These are phyloP conservation scores for Aspergillus oerlinghausenensis DNA, from an alignment of 2,329 filamentous ascomycete species.

Conservation along the genomic window DNA sequence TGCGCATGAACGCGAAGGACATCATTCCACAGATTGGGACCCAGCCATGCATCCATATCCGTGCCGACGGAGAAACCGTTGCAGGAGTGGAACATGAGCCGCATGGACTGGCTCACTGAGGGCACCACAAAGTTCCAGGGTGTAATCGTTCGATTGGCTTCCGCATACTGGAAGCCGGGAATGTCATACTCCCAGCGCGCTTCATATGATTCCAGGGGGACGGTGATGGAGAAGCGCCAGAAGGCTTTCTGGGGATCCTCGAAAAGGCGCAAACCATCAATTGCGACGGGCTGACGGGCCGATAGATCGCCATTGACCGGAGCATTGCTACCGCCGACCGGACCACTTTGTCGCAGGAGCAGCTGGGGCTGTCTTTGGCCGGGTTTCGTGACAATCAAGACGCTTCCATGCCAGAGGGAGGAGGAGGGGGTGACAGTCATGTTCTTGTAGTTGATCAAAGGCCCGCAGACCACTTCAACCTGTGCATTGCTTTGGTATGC, in stretches of 20 bases:
- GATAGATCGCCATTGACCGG: conserved; percentile 12
- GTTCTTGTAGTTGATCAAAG: conserved; percentile 48
- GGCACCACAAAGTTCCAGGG: conserved; percentile 54
- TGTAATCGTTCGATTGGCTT: conserved; percentile 52
- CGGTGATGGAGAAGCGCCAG: conserved; percentile 55
- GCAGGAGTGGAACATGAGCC: conserved; percentile 66
- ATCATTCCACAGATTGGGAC: conserved; percentile 61
- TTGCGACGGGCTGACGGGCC: conserved; percentile 21
- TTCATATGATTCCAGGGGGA: conserved; percentile 67
- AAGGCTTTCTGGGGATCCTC: conserved; percentile 57
- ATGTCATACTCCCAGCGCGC: conserved; percentile 75
- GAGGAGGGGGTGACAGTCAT: conserved; percentile 33
- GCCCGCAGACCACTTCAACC: conserved; percentile 43
- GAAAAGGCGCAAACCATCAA: conserved; percentile 54
- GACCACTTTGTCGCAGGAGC: conserved; percentile 37
- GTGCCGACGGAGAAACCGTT: conserved; percentile 65
- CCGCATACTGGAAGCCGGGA: conserved; percentile 59
- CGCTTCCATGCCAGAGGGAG: conserved; percentile 71
- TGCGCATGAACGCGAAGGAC: conserved; percentile 57
- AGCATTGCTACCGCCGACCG: conserved; percentile 23
- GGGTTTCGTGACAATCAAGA: conserved; percentile 74
- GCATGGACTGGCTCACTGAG: conserved; percentile 59
- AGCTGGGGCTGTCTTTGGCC: conserved; percentile 61
- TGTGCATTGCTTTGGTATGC: conserved; percentile 15
- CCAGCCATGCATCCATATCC: conserved; percentile 58